phyloP scores from a whole-genome alignment of 495 filamentous ascomycete species.

The Extremus antarcticus region DNA sequence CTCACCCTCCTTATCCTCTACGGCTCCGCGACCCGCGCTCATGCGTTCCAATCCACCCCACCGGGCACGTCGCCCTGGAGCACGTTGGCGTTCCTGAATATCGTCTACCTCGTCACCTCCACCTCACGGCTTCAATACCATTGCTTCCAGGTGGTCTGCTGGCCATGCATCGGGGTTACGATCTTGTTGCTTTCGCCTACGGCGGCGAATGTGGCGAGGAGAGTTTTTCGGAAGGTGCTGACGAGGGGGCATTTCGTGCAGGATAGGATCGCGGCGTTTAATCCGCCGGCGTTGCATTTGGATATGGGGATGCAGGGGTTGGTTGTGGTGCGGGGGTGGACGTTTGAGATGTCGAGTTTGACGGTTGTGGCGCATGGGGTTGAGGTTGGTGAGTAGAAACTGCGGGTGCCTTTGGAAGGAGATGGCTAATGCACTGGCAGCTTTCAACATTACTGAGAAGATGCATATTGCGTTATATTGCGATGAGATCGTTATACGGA shows the following conservation, averaged over 20 bases:
- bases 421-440: too few species aligned
- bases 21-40: conserved; percentile 21
- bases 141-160: conserved; percentile 24
- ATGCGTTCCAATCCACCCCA: conserved; percentile 26
- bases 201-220: conserved; percentile 18
- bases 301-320: conserved; percentile 31
- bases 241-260: conserved; percentile 29
- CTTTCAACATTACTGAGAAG: conserved; percentile 28
- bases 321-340: conserved; percentile 29
- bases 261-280: conserved; percentile 32
- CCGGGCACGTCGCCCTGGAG: too few species aligned
- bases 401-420: too few species aligned
- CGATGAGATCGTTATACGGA: conserved; percentile 24
- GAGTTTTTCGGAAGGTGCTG: conserved; percentile 19
- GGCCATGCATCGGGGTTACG: conserved; percentile 22
- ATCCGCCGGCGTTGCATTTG: conserved; percentile 33
- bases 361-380: conserved; percentile 29
- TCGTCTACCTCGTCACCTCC: conserved; percentile 28
- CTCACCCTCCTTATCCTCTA: conserved; percentile 26
- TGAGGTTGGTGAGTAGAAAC: too few species aligned
- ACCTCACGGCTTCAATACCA: conserved; percentile 34
- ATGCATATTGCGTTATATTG: conserved; percentile 32
- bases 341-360: conserved; percentile 27
- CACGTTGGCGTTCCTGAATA: conserved; percentile 27
- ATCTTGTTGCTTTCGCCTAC: conserved; percentile 28